A percentile compares a stretch with the other conserved stretches of the same genome.
phyloP scores from a whole-genome alignment of 768 basidiomycete species.

The Mycena leptocephala region DNA sequence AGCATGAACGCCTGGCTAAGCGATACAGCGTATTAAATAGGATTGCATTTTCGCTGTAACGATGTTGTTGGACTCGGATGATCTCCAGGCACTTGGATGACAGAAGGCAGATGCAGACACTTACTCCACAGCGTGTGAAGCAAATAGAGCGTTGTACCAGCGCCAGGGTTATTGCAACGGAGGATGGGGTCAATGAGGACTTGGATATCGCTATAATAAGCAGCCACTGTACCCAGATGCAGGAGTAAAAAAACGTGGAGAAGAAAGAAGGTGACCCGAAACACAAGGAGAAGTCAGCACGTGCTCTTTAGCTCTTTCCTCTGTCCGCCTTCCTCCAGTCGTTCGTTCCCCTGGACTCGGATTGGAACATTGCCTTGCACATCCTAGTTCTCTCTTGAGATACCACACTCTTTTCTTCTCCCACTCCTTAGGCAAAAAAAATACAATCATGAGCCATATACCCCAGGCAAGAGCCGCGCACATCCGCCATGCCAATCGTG shows the following conservation, averaged over 20 bases:
- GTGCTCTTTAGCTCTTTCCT: no score
- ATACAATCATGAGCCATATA: slow-evolving; percentile 19
- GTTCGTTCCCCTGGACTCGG: neutral
- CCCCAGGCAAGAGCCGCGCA: slow-evolving; percentile 16
- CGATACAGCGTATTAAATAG: no score
- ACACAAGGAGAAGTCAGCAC: neutral
- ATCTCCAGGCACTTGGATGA: slow-evolving; percentile 4
- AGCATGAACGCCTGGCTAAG: no score
- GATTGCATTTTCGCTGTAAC: no score
- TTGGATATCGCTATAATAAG: no score
- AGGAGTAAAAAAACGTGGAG: no score
- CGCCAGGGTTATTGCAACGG: no score
- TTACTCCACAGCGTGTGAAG: neutral
- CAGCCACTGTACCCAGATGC: no score
- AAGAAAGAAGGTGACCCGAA: no score
- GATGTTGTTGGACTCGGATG: no score
- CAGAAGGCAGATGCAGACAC: neutral
- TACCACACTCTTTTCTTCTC: slow-evolving; percentile 33
- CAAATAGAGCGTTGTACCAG: no score
- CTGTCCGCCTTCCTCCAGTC: neutral
- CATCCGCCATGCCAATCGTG: slow-evolving; percentile 31
- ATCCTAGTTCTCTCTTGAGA: slow-evolving; percentile 19
- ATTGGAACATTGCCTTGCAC: slow-evolving; percentile 8
- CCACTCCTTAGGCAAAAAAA: slow-evolving; percentile 25
- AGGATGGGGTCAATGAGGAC: no score